These are phyloP conservation scores for Boletus smithii DNA, from an alignment of 1,284 basidiomycete genomes.

Conservation along the genomic window DNA sequence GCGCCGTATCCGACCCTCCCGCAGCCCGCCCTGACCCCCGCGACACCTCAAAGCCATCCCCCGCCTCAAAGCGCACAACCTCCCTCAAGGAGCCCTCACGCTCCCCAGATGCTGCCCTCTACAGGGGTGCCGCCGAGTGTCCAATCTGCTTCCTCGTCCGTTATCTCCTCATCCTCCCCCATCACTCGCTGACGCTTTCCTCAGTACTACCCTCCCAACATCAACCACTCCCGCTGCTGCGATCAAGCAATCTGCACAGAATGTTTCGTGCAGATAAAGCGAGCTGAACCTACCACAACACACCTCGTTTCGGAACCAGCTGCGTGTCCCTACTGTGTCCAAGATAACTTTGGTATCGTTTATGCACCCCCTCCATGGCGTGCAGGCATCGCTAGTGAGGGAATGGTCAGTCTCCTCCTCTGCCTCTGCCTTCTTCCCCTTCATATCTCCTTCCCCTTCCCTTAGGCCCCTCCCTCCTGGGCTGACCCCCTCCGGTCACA, in stretches of 20 bases:
- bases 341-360: constrained; percentile 92
- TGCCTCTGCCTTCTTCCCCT: constrained; percentile 3
- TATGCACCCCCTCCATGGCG: constrained; percentile 84
- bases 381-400: constrained; percentile 68
- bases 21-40: constrained; percentile 39
- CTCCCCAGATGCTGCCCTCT: constrained; percentile 73
- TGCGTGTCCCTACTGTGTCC: constrained; percentile 95
- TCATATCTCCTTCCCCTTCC: constrained; percentile 9
- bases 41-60: constrained; percentile 39
- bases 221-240: constrained; percentile 96
- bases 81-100: constrained; percentile 52
- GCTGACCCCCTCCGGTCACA: constrained; percentile 49
- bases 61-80: constrained; percentile 39
- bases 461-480: constrained; percentile 41
- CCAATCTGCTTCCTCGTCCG: constrained; percentile 98
- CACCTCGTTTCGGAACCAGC: constrained; percentile 93
- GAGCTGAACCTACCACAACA: constrained; percentile 88
- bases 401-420: constrained; percentile 45
- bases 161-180: constrained; percentile 26
- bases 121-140: constrained; percentile 88
- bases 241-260: constrained; percentile 98
- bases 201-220: constrained; percentile 91
- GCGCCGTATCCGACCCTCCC: constrained; percentile 33
- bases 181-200: constrained; percentile 26
- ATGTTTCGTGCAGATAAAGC: constrained; percentile 99